A percentile compares a stretch with the other conserved stretches of the same genome.
Evolutionary conservation across 495 filamentous ascomycete species (phyloP).

Genomic region (Talaromyces borbonicus): DNA sequence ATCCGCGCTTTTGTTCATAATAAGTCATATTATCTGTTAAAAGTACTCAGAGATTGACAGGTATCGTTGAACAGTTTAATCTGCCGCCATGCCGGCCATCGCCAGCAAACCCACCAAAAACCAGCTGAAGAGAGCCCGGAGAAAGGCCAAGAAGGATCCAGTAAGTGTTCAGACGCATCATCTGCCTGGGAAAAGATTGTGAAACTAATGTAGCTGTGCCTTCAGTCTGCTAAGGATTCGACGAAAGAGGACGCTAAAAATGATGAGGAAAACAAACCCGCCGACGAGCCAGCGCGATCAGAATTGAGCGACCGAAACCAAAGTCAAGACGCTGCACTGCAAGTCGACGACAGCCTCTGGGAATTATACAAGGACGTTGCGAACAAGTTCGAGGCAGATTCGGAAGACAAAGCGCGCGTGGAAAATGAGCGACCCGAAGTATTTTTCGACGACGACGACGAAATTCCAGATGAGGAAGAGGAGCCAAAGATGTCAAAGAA

Average conservation of each 20-base stretch:
- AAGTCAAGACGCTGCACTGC: constrained; percentile 10
- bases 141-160: constrained; percentile 71
- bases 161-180: constrained; percentile 15
- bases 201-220: constrained; percentile 14
- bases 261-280: background rate
- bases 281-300: background rate
- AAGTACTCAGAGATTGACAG: too few species aligned
- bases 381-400: constrained; percentile 55
- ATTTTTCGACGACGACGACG: constrained; percentile 77
- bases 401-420: constrained; percentile 47
- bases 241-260: constrained; percentile 6
- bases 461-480: constrained; percentile 78
- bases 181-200: constrained; percentile 16
- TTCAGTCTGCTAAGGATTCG: constrained; percentile 15
- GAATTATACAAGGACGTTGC: constrained; percentile 74
- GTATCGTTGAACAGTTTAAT: too few species aligned
- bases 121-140: constrained; percentile 75
- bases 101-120: constrained; percentile 67
- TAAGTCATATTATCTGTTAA: too few species aligned
- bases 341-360: constrained; percentile 41
- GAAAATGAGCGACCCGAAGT: constrained; percentile 79
- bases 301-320: constrained; percentile 7
- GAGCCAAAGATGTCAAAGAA: constrained; percentile 82
- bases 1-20: too few species aligned
- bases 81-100: constrained; percentile 15